These are phyloP conservation scores for Beauveria bassiana DNA, from an alignment of 2,329 filamentous ascomycete genomes.

Conservation along the genomic window DNA sequence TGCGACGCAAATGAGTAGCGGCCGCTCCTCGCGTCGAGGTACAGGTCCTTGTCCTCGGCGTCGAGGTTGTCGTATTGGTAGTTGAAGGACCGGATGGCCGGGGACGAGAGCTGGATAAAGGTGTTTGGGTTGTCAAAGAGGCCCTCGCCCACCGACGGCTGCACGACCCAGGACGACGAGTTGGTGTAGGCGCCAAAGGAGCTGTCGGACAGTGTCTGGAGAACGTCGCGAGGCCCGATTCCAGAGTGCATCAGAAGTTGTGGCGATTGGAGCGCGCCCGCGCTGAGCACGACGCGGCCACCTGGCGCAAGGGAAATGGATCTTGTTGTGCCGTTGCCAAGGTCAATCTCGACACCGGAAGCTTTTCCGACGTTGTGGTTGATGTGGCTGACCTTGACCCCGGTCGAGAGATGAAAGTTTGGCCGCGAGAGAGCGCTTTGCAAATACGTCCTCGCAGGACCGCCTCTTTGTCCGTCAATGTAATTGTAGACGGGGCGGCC, in stretches of 20 bases:
- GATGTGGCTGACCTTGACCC: conserved; percentile 36
- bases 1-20: conserved; percentile 46
- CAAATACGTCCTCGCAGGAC: conserved; percentile 41
- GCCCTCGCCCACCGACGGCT: conserved; percentile 38
- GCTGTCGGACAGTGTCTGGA: conserved; percentile 21
- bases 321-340: conserved; percentile 23
- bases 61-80: conserved; percentile 38
- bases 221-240: conserved; percentile 29
- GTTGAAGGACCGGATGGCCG: conserved; percentile 37
- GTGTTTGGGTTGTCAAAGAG: conserved; percentile 51
- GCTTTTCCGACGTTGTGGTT: conserved; percentile 31
- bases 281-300: conserved; percentile 30
- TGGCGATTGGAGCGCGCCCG: conserved; percentile 32
- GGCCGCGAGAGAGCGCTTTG: conserved; percentile 32
- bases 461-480: conserved; percentile 40
- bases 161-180: conserved; percentile 38
- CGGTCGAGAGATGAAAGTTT: conserved; percentile 38
- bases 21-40: conserved; percentile 39
- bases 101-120: conserved; percentile 38
- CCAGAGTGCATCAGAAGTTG: conserved; percentile 37
- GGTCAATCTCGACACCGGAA: conserved; percentile 31
- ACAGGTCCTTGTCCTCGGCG: conserved; percentile 34
- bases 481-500: conserved; percentile 41
- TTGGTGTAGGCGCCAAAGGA: conserved; percentile 18
- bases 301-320: conserved; percentile 21